A percentile compares a stretch with the other conserved stretches of the same genome.
These are phyloP conservation scores for Aureobasidium sp. DNA, from an alignment of 2,329 filamentous ascomycete species.

Conservation along the genomic window DNA sequence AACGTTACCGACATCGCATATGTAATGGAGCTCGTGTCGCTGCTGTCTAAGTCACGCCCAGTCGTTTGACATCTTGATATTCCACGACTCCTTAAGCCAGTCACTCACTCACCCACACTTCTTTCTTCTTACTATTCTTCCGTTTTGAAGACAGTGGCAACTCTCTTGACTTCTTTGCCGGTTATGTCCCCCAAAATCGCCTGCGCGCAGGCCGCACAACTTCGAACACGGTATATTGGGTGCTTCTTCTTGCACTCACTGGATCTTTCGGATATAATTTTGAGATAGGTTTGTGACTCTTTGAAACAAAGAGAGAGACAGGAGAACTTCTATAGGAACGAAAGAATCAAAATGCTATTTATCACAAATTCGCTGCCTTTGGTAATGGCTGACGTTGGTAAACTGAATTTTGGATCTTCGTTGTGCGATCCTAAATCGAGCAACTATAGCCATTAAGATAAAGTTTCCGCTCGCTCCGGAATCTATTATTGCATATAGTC, in stretches of 20 bases:
- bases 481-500: conserved; percentile 5
- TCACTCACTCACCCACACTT: conserved; percentile 2
- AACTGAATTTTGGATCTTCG: no score
- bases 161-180: not conserved
- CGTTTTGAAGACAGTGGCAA: conserved; percentile 7
- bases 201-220: conserved; percentile 7
- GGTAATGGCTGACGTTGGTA: no score
- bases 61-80: no score
- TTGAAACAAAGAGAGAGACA: no score
- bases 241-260: no score
- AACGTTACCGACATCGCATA: conserved; percentile 25
- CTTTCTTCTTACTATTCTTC: not conserved
- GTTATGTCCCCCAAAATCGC: not conserved
- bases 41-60: conserved; percentile 16
- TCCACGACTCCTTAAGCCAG: not conserved
- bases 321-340: no score
- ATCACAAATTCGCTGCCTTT: no score
- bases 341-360: no score
- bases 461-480: conserved; percentile 4
- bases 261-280: no score
- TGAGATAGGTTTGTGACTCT: no score
- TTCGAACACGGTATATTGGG: no score
- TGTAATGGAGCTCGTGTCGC: conserved; percentile 20
- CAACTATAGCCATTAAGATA: not conserved
- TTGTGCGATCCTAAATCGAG: not conserved